Percentiles rank a stretch among this genome's conserved stretches.
phyloP scores from a whole-genome alignment of 2,329 filamentous ascomycete species.

The Neopestalotiopsis clavispora region DNA sequence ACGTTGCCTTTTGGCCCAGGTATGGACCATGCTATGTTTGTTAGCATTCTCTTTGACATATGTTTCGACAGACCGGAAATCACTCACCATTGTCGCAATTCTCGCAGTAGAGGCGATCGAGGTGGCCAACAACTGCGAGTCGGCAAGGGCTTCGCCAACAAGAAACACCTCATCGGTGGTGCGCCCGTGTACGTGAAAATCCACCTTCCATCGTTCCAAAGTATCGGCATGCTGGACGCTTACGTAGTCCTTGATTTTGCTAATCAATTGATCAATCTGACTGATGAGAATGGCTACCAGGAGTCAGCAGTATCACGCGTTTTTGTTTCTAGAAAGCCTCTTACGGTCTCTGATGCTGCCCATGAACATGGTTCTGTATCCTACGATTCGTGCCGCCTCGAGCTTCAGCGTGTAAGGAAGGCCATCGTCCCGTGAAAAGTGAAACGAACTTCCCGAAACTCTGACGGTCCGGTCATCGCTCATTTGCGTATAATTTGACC shows the following conservation, averaged over 20 bases:
- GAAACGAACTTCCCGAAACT: conserved; percentile 45
- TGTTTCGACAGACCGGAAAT: neutral
- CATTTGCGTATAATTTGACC: conserved; percentile 48
- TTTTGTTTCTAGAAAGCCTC: neutral
- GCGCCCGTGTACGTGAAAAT: conserved; percentile 51
- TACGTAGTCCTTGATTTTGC: conserved; percentile 35
- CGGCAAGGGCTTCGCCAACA: conserved; percentile 50
- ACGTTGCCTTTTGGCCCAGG: conserved; percentile 54
- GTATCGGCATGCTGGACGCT: conserved; percentile 23
- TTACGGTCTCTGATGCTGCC: conserved; percentile 49
- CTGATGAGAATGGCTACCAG: conserved; percentile 44
- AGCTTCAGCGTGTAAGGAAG: conserved; percentile 52
- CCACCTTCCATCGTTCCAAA: conserved; percentile 39
- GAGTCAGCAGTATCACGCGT: conserved; percentile 11
- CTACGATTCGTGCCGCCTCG: conserved; percentile 48
- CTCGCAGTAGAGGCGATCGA: conserved; percentile 46
- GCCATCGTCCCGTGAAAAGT: conserved; percentile 29
- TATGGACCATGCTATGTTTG: conserved; percentile 48
- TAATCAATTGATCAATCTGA: conserved; percentile 43
- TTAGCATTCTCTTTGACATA: neutral
- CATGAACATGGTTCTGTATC: conserved; percentile 50
- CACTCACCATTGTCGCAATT: conserved; percentile 40
- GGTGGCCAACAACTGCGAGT: conserved; percentile 49
- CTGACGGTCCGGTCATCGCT: conserved; percentile 43
- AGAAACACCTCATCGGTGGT: conserved; percentile 50